These are phyloP conservation scores for Tetrahymena borealis DNA, from an alignment of 73 alveolate species.

Conservation along the genomic window DNA sequence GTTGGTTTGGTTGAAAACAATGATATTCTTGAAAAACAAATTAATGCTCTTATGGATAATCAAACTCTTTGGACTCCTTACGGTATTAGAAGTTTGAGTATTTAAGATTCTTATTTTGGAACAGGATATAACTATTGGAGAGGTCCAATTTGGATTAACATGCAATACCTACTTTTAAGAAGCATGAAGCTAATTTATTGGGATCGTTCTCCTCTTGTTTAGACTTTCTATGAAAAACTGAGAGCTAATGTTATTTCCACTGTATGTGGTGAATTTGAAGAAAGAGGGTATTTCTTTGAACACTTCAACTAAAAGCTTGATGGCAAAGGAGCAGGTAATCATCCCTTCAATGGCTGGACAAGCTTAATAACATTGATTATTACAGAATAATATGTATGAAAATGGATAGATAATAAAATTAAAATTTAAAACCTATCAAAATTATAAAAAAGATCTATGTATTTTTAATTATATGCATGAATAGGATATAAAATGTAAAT, in stretches of 20 bases:
- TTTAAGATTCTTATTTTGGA: slow-evolving; percentile 64
- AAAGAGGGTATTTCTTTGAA: slow-evolving; percentile 73
- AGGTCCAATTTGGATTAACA: slow-evolving; percentile 86
- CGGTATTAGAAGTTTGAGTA: slow-evolving; percentile 85
- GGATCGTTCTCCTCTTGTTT: too few species aligned
- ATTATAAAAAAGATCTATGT: too few species aligned
- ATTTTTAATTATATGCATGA: too few species aligned
- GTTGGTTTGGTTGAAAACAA: too few species aligned
- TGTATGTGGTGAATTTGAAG: slow-evolving; percentile 68
- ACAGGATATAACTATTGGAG: slow-evolving; percentile 95
- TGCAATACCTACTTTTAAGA: slow-evolving; percentile 76
- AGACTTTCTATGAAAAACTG: slow-evolving; percentile 60
- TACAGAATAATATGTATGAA: slow-evolving; percentile 59
- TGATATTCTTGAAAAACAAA: too few species aligned
- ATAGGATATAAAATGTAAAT: too few species aligned
- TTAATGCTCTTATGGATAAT: too few species aligned
- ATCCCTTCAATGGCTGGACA: slow-evolving; percentile 95
- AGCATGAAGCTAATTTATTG: slow-evolving; percentile 66
- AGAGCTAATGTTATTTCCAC: slow-evolving; percentile 66
- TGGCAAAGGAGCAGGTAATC: slow-evolving; percentile 69
- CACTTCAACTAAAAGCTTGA: slow-evolving; percentile 57
- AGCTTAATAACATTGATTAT: slow-evolving; percentile 59
- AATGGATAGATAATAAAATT: too few species aligned
- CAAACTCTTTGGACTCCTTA: slow-evolving; percentile 56
- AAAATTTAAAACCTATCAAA: too few species aligned